Percentiles rank a stretch among this genome's conserved stretches.
These are phyloP conservation scores for Capsella rubella DNA, from an alignment of 441 rosid species.

Conservation along the genomic window DNA sequence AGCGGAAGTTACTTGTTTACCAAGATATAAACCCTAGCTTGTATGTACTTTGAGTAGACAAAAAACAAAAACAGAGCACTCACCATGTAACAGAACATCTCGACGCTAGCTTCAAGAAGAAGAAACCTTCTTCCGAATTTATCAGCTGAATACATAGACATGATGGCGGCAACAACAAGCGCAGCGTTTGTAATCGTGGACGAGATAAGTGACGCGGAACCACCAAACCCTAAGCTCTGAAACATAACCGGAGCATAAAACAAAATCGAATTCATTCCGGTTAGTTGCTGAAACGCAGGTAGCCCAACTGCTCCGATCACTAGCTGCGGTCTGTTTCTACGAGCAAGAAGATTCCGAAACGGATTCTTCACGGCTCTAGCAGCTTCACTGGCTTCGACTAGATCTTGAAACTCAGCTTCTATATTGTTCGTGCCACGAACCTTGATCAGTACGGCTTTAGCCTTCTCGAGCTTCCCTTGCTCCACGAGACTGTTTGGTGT, in stretches of 20 bases:
- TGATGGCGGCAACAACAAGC: conserved; percentile 63
- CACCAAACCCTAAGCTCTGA: conserved; percentile 86
- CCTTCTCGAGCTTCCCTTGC: conserved; percentile 74
- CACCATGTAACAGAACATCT: conserved; percentile 79
- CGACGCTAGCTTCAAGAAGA: conserved; percentile 87
- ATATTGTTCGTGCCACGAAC: conserved; percentile 73
- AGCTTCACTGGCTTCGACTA: conserved; percentile 76
- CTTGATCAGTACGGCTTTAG: conserved; percentile 63
- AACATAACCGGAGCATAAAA: conserved; percentile 92
- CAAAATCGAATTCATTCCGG: conserved; percentile 88
- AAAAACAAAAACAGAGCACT: conserved; percentile 12
- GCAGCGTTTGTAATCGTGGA: conserved; percentile 70
- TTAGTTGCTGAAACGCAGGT: conserved; percentile 88
- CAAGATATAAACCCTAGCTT: background rate
- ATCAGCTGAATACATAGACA: conserved; percentile 78
- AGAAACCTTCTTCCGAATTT: conserved; percentile 78
- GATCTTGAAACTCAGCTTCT: conserved; percentile 83
- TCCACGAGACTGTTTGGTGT: conserved; percentile 94
- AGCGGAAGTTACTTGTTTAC: background rate
- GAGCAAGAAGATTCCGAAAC: conserved; percentile 65
- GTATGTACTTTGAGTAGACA: background rate
- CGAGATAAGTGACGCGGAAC: conserved; percentile 66
- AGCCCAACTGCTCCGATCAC: conserved; percentile 80
- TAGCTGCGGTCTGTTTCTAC: conserved; percentile 81
- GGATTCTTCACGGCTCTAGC: conserved; percentile 76